A percentile compares a stretch with the other conserved stretches of the same genome.
These are phyloP conservation scores for Paramecium pentaurelia DNA, from an alignment of 73 alveolate genomes.

Conservation along the genomic window DNA sequence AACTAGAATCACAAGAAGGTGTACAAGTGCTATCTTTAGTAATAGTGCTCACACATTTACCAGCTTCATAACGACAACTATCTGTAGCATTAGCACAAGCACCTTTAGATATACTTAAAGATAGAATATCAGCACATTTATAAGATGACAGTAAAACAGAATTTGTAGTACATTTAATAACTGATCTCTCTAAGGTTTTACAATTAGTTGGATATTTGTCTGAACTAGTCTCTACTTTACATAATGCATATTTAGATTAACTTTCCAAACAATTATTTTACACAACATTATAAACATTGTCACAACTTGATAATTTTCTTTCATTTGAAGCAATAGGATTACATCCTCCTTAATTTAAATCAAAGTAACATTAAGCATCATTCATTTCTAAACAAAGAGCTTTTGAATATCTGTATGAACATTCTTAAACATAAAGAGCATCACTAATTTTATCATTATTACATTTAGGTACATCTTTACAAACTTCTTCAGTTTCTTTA, in stretches of 20 bases:
- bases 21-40: background rate
- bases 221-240: background rate
- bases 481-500: background rate
- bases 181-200: background rate
- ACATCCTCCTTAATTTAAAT: slow-evolving; percentile 26
- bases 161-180: background rate
- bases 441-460: background rate
- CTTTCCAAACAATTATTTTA: background rate
- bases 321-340: background rate
- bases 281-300: background rate
- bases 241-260: background rate
- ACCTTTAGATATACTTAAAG: background rate
- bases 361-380: background rate
- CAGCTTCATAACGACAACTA: background rate
- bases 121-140: background rate
- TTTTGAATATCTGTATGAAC: slow-evolving; percentile 16
- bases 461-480: background rate
- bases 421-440: background rate
- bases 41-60: background rate
- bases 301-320: background rate
- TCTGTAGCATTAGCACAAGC: background rate
- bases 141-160: background rate
- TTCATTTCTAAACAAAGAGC: slow-evolving; percentile 32
- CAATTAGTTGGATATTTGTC: background rate
- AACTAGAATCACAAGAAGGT: background rate